A percentile compares a stretch with the other conserved stretches of the same genome.
phyloP scores from a whole-genome alignment of 2,329 filamentous ascomycete species.

The Verruconis gallopava region DNA sequence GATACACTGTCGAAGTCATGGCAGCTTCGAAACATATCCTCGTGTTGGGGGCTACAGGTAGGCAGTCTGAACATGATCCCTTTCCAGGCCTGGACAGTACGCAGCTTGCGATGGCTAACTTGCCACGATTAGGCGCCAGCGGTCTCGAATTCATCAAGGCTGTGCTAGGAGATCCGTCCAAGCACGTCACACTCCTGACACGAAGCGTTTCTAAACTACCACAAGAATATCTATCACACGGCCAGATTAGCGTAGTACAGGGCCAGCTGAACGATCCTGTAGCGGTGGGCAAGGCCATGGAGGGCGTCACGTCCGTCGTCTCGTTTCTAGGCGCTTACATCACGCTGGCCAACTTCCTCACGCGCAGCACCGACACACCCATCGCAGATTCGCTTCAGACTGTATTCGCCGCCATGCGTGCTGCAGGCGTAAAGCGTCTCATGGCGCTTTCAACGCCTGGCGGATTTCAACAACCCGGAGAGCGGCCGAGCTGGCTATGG shows the following conservation, averaged over 20 bases:
- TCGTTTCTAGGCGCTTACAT: conserved; percentile 10
- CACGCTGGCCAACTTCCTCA: conserved; percentile 4
- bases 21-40: conserved; percentile 7
- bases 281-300: not conserved
- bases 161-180: conserved; percentile 5
- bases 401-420: conserved; percentile 7
- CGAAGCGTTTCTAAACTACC: conserved; percentile 9
- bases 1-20: not conserved
- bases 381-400: conserved; percentile 8
- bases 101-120: not conserved
- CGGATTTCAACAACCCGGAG: not conserved
- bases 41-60: conserved; percentile 12
- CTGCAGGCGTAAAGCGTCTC: conserved; percentile 6
- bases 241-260: conserved; percentile 9
- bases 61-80: no score
- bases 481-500: not conserved
- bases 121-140: conserved; percentile 9
- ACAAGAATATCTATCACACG: not conserved
- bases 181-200: conserved; percentile 8
- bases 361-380: conserved; percentile 3
- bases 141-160: conserved; percentile 9
- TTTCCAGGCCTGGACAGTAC: not conserved
- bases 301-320: conserved; percentile 6
- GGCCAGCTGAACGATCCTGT: conserved; percentile 9
- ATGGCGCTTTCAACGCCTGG: conserved; percentile 9